A percentile compares a stretch with the other conserved stretches of the same genome.
These are phyloP conservation scores for Pythium volutum DNA, from an alignment of 352 stramenopile species.

Conservation along the genomic window DNA sequence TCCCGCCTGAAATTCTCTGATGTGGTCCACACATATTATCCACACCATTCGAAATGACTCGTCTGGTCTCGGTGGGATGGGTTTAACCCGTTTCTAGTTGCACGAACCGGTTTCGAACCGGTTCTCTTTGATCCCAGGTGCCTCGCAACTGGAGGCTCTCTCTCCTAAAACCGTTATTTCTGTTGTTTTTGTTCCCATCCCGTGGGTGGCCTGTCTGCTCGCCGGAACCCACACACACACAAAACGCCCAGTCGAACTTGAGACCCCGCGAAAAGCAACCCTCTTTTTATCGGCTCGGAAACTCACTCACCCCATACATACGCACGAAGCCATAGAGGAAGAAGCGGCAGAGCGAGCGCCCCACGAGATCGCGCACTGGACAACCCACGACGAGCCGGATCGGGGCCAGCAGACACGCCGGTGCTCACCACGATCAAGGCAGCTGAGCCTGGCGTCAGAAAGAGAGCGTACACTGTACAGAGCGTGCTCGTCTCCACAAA, in stretches of 20 bases:
- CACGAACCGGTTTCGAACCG: background rate
- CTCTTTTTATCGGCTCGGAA: background rate
- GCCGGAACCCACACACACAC: slow-evolving; percentile 5
- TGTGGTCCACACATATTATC: slow-evolving; percentile 9
- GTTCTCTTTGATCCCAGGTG: slow-evolving; percentile 6
- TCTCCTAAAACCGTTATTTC: slow-evolving; percentile 10
- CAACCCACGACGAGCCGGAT: background rate
- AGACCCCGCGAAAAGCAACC: slow-evolving; percentile 6
- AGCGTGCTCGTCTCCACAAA: background rate
- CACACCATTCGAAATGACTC: background rate
- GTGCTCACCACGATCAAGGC: background rate
- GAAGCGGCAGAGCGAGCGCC: background rate
- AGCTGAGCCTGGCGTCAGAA: slow-evolving; percentile 17
- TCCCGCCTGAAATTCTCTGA: slow-evolving; percentile 8
- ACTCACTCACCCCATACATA: no score
- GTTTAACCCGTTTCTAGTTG: slow-evolving; percentile 8
- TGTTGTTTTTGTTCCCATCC: slow-evolving; percentile 7
- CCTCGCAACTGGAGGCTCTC: background rate
- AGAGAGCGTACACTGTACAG: background rate
- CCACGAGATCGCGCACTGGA: background rate
- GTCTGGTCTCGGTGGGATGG: background rate
- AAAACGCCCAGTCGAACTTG: background rate
- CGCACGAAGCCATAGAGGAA: background rate
- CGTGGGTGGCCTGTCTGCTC: slow-evolving; percentile 14
- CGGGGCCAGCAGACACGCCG: background rate